Conservation (phyloP, 768 basidiomycete genomes). For the Amanita muscaria region DNA sequence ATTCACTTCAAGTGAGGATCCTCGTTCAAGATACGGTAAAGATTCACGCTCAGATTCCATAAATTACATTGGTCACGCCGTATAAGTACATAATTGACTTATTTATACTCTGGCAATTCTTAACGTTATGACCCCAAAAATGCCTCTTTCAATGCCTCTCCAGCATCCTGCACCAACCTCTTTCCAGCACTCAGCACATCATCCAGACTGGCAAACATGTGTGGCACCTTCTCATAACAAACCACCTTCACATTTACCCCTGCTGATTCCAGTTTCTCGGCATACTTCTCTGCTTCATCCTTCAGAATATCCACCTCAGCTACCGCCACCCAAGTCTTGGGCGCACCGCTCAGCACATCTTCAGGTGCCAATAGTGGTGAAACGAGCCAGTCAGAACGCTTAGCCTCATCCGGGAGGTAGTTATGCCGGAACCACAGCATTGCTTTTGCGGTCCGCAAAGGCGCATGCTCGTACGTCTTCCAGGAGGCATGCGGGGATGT, state of each 20-base stretch:
- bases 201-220: conserved; percentile 70
- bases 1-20: no score
- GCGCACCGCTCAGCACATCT: no score
- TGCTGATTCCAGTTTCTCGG: conserved; percentile 40
- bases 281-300: conserved; percentile 60
- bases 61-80: no score
- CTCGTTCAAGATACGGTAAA: no score
- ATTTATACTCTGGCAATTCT: no score
- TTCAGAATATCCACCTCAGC: conserved; percentile 61
- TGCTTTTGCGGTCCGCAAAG: conserved; percentile 49
- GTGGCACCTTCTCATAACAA: conserved; percentile 57
- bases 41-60: no score
- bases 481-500: conserved; percentile 43
- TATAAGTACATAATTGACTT: no score
- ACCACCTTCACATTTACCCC: conserved; percentile 48
- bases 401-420: conserved; percentile 55
- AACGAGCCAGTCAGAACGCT: no score
- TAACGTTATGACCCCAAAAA: no score
- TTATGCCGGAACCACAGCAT: conserved; percentile 71
- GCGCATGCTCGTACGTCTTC: conserved; percentile 44
- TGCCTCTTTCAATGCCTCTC: conserved; percentile 19
- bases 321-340: no score
- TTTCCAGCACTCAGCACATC: conserved; percentile 31
- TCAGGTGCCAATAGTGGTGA: no score
- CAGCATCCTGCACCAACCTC: conserved; percentile 26